Base-by-base conservation (phyloP, 148 eudicot species). In the Agrostemma githago region DNA sequence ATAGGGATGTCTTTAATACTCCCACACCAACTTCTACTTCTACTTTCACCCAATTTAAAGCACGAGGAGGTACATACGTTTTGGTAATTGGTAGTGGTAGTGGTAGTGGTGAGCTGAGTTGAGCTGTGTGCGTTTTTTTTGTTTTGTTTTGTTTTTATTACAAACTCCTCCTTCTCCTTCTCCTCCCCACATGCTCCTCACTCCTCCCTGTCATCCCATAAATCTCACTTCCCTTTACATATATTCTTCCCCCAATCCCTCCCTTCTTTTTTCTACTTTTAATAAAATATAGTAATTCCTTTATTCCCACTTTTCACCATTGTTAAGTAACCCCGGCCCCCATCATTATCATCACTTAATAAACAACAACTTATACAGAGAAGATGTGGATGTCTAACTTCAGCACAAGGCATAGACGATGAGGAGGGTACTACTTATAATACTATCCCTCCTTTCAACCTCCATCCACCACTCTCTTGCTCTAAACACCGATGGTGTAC, bases 401-500 rank as follows among this genome's bases (percentile, higher is more conserved):
- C 57, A 12, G 34, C 34, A 26, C 46, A 19, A 8, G 14, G 37
- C 6, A 64, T 17, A 26, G 60, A 75, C 56, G 76, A 76, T 76
- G 76, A 76, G 21, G 76, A 76, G 21, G 67, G 46, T 20, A 20
- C 6, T 17, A 63, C 34, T 38, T n/a, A 21, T 57, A 59, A 38
- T 67, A 38, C 1, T 37, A n/a, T 72, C 78, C 54, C 38, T 82
- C 12, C 0, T 80, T 6, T 54, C 46, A 12, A 12, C 16, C 79
- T 37, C 7, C 60, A 5, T 51, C 72, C 5, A 62, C 79, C 62
- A 34, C 74, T 72, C 58, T 54, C 40, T 79, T 62, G 46, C 71
- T 9, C 74, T 95, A 4, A 86, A 71, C 68, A 73, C 67, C 2
- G 98, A 95, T 74, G 98, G 98, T 4, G 51, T 82, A 44, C 68